Evolutionary conservation across 1,284 basidiomycete genomes (phyloP), one percentile per base, ranked within the genome.

Genomic region (Puccinia coronata): DNA sequence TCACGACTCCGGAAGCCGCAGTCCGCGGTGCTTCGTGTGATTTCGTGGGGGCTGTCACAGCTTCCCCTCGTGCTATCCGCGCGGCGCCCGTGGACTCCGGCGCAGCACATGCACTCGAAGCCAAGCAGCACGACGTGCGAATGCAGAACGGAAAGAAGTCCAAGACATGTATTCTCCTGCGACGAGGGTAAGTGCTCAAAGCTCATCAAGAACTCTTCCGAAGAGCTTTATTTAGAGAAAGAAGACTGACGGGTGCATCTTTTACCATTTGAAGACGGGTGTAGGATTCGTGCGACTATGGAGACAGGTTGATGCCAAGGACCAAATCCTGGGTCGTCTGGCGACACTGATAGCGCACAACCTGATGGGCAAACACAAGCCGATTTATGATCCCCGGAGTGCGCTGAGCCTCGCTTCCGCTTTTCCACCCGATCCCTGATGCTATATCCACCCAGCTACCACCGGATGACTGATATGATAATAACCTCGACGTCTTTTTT

Each of bases 291-390:
- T 93, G 25, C 89, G 96, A 70, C 91, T 95, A 72, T 99, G 96
- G 97, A 95, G 98, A 87, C 93, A 94, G 83, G 93, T 96, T 82
- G 93, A 96, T 84, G 96, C 96, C 20, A 90, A 92, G 34, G 92
- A 94, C 84, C 91, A 96, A 61, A 89, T 96, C 25, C 89, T 99
- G 23, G 97, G 96, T 85, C 94, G 95, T 88, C 90, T 98, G 8
- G 95, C 96, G 8, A 92, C 93, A 84, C 91, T 94, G 65, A 97
- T 99, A 85, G 97, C 97, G 0, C 90, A 93, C 81, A 93, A 95
- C 36, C 89, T 99, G 79, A 98, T 98, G 96, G 97, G 97, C 86
- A 99, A 99, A 88, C 94, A 99, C 87, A 99, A 99, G 87, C 96
- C 97, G 25, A 94, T 97, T 73, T 98, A 94, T 84, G 94, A 98